Evolutionary conservation across 202 grass and related monocot genomes (phyloP), one percentile per base, ranked within the genome.

Genomic region (Hordeum pubiflorum): DNA sequence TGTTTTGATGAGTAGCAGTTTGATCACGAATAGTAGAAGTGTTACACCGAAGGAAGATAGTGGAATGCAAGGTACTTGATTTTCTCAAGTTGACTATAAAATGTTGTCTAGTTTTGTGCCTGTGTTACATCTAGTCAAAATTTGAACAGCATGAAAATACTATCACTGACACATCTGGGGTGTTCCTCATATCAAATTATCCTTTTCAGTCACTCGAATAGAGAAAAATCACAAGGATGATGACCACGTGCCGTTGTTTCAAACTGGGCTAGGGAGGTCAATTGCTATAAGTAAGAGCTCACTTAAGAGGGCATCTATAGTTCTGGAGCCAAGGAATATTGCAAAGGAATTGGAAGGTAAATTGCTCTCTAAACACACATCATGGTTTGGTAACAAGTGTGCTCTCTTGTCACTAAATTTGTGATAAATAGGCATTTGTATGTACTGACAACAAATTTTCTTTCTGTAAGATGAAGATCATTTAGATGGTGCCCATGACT

Each of bases 311-410:
- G 94, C 90, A 82, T 75, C 40, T 41, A 14, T 31, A 72, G 33
- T 95, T 86, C 89, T 93, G 81, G 86, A 91, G 65, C 81, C 84
- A 80, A 84, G 87, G 62, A 78, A 89, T 83, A 77, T 87, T 69
- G 74, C 70, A 73, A 58, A 89, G 63, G 76, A 84, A 81, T 63
- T 84, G 78, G 84, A 85, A 84, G 77, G 84, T 78, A 78, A 32
- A 59, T 89, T 70, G 39, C 74, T n/a, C 44, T n/a, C 14, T 69
- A 79, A 82, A 75, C 27, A 14, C 24, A 67, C 75, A 32, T 15
- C 46, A 57, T 41, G 14, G 50, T 77, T 86, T 72, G 73, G 13
- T 64, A 77, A 67, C 43, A 50, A 33, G 1, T 3, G 6, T 39
- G 18, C 58, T 62, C 58, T 62, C 37, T 58, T 50, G 9, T 67